Base-by-base conservation (phyloP, 164 flowering plant genomes). In the Dillenia turbinata region DNA sequence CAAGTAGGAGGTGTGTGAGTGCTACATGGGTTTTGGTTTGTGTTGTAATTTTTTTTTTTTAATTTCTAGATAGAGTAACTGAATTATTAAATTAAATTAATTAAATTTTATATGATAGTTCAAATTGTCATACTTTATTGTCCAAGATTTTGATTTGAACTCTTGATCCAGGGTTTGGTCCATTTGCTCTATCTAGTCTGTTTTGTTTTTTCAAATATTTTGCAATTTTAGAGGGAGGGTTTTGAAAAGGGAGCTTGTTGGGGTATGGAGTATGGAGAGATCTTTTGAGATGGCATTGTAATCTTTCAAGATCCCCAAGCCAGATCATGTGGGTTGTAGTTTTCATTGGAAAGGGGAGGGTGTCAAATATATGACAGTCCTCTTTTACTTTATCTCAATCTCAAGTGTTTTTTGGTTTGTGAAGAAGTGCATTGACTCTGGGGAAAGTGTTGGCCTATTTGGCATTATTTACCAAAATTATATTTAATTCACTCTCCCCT, bases 301-400 rank as follows among this genome's bases (percentile, higher is more conserved):
- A 77, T 73, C 66, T 72, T 75, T 80, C 75, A 68, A 68, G 57
- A 70, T 77, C 79, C 75, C 73, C 67, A 75, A 73, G 64, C 79
- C 78, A 81, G 74, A 77, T 74, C 79, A 77, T 81, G 83, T 79
- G 83, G 78, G 76, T 71, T 74, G 80, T 75, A 72, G 69, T 47
- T 72, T 71, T 72, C 67, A 58, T 67, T 72, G 76, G 73, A 81
- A 76, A 78, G 75, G 78, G 65, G 66, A 59, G 52, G 60, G 64
- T 45, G 47, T 16, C 22, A 44, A 13, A 43, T 12, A n/a, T 22
- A 40, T 22, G 44, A 10, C 5, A 22, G 13, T 22, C 14, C 4
- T 17, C 19, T 58, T 58, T 46, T 14, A 13, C 49, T 66, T 60
- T 60, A 10, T 40, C 44, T 46, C 49, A 8, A 43, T 59, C 24